Base-by-base conservation (phyloP, 768 basidiomycete species). In the Auricularia heimuer region DNA sequence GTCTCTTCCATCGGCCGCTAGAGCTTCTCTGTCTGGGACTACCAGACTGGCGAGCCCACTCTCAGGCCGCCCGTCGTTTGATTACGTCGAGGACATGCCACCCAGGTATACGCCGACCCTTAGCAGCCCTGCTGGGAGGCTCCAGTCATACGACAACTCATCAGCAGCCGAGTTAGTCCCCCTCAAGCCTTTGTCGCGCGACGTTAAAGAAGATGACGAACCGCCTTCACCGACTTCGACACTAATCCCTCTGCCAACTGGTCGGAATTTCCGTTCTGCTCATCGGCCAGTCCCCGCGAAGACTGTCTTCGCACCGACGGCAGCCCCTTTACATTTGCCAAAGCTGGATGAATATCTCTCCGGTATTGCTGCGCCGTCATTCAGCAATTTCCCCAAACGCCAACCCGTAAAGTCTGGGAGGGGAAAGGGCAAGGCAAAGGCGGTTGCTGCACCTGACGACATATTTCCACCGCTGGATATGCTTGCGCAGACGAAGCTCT, bases 401-500 rank as follows among this genome's bases (percentile, higher is more conserved):
- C 18, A 18, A 7, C 34, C 47, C n/a, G 16, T 36, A 10, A 33
- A 12, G 35, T 1, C 65, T 66, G 58, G 69, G 68, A 16, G 71
- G 72, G 63, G 67, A 63, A 2, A 69, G 66, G 60, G 67, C 64
- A 33, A 69, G 7, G 39, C 35, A 65, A 37, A 44, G 61, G 35
- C 36, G 39, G 35, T 12, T 18, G 29, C 29, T 29, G 29, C n/a
- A 18, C 16, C 39, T 1, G 34, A 10, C 42, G 62, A 51, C 12
- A 85, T 85, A 81, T 89, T 90, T 68, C 80, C 81, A 62, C 88
- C 88, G 4, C 77, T 89, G 80, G 82, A 87, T 54, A 76, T 74
- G 34, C 74, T 90, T 42, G 77, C 75, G 4, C 77, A 77, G 34
- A 73, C 80, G 1, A 81, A 80, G 8, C 77, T 73, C 66, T 79